Percentiles rank a stretch among this genome's conserved stretches.
These are phyloP conservation scores for Sphaerostilbella broomeana DNA, from an alignment of 2,329 filamentous ascomycete genomes.

Conservation along the genomic window DNA sequence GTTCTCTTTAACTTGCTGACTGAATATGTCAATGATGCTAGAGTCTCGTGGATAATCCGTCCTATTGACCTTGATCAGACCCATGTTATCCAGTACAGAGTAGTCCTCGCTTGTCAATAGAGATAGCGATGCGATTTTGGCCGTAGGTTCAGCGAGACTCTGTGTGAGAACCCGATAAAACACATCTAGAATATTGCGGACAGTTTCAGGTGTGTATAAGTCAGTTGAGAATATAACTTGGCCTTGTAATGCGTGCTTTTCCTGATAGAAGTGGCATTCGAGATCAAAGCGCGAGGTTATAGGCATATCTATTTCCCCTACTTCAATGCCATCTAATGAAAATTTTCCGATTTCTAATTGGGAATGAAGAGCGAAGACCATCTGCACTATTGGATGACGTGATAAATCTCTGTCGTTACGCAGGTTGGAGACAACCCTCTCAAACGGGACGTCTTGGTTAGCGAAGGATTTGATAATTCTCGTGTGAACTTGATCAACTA, in stretches of 20 bases:
- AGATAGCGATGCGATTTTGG: slow-evolving; percentile 3
- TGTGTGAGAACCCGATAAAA: slow-evolving; percentile 15
- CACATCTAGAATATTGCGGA: slow-evolving; percentile 15
- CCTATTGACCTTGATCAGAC: slow-evolving; percentile 14
- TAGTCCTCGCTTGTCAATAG: slow-evolving; percentile 15
- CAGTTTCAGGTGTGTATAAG: slow-evolving; percentile 17
- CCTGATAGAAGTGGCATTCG: slow-evolving; percentile 22
- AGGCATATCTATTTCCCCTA: slow-evolving; percentile 4
- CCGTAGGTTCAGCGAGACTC: slow-evolving; percentile 15
- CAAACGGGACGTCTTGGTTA: slow-evolving; percentile 19
- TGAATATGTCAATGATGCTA: slow-evolving; percentile 21
- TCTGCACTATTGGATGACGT: slow-evolving; percentile 16
- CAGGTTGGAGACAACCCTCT: slow-evolving; percentile 13
- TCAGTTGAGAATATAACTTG: slow-evolving; percentile 18
- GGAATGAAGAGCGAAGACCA: slow-evolving; percentile 18
- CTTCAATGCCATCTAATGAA: slow-evolving; percentile 15
- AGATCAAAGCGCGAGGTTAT: slow-evolving; percentile 18
- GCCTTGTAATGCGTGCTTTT: slow-evolving; percentile 11
- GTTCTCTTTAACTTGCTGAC: slow-evolving; percentile 13
- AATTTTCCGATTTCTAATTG: slow-evolving; percentile 18
- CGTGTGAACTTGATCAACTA: slow-evolving; percentile 15
- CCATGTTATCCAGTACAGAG: slow-evolving; percentile 13
- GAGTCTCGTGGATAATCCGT: slow-evolving; percentile 17
- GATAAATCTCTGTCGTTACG: slow-evolving; percentile 15
- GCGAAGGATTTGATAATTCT: slow-evolving; percentile 12